Conservation (phyloP, 306 rosid species). For the Pterocarpus macrocarpus region DNA sequence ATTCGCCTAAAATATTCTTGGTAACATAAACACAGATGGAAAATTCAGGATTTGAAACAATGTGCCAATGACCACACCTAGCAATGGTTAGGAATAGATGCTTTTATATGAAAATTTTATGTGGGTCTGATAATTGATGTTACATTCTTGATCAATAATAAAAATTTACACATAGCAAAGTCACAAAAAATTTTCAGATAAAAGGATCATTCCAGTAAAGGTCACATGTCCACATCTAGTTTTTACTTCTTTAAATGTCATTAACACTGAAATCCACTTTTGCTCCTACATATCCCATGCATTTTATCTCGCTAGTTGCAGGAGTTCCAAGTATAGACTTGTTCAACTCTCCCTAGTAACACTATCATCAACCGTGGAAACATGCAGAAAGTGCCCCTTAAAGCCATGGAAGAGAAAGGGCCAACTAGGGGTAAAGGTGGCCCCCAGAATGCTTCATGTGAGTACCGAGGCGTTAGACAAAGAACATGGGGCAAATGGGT, state of each 20-base stretch:
- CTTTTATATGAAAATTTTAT: too few species aligned
- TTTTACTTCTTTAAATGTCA: slow-evolving; percentile 68
- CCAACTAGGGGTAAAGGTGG: slow-evolving; percentile 96
- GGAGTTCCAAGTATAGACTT: slow-evolving; percentile 43
- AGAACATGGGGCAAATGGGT: slow-evolving; percentile 99
- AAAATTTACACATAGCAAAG: too few species aligned
- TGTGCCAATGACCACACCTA: background rate
- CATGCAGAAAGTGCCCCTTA: slow-evolving; percentile 68
- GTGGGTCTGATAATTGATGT: too few species aligned
- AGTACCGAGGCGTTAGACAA: slow-evolving; percentile 90
- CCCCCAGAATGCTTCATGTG: slow-evolving; percentile 84
- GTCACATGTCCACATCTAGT: slow-evolving; percentile 58
- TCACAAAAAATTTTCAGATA: background rate
- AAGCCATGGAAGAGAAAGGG: slow-evolving; percentile 96
- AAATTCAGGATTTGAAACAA: slow-evolving; percentile 47
- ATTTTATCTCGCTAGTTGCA: slow-evolving; percentile 42
- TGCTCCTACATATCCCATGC: slow-evolving; percentile 80
- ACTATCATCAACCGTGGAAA: slow-evolving; percentile 60
- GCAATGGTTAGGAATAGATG: too few species aligned
- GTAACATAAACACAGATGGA: background rate
- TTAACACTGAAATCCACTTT: slow-evolving; percentile 71
- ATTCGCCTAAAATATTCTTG: too few species aligned
- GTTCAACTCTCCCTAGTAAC: background rate
- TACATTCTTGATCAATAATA: too few species aligned
- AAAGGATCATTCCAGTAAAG: slow-evolving; percentile 45